These are phyloP conservation scores for Magnusiomyces sp. DNA, from an alignment of 1,139 yeast species.

Conservation along the genomic window DNA sequence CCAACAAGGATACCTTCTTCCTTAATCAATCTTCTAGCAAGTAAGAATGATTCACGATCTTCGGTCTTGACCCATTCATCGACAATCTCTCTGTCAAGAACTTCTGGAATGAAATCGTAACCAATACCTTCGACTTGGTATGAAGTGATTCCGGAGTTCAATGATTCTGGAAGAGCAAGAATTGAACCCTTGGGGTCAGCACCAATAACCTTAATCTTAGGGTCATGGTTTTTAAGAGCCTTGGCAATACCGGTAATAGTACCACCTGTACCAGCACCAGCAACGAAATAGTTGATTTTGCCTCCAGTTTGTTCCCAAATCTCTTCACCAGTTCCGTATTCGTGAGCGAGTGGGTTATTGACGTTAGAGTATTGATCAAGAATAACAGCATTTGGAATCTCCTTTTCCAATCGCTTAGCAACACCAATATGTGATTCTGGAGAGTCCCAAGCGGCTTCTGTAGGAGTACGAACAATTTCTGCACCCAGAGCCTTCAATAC, in stretches of 20 bases:
- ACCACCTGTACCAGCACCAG: slow-evolving; percentile 76
- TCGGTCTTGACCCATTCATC: slow-evolving; percentile 85
- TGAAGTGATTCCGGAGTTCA: slow-evolving; percentile 47
- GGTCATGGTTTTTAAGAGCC: slow-evolving; percentile 66
- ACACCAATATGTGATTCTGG: slow-evolving; percentile 91
- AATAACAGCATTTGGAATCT: slow-evolving; percentile 78
- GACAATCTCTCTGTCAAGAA: slow-evolving; percentile 54
- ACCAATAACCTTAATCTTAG: slow-evolving; percentile 55
- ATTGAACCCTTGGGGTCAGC: slow-evolving; percentile 89
- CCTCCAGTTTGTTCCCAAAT: slow-evolving; percentile 79
- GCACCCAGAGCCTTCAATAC: slow-evolving; percentile 87
- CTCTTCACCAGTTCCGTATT: slow-evolving; percentile 77
- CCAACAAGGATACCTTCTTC: slow-evolving; percentile 87
- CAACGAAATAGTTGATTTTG: slow-evolving; percentile 64
- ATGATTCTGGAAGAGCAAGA: slow-evolving; percentile 70
- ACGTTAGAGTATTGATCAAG: slow-evolving; percentile 75
- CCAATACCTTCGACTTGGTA: slow-evolving; percentile 91
- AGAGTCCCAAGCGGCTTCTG: slow-evolving; percentile 90
- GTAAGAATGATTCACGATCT: slow-evolving; percentile 69
- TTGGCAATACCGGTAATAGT: slow-evolving; percentile 71
- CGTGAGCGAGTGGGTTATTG: slow-evolving; percentile 80
- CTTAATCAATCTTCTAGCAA: slow-evolving; percentile 73
- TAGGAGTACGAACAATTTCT: slow-evolving; percentile 84
- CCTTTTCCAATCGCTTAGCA: slow-evolving; percentile 71
- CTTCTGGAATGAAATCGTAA: slow-evolving; percentile 82